These are phyloP conservation scores for Mucor irregularis DNA, from an alignment of 371 early-diverging fungal species.

Conservation along the genomic window DNA sequence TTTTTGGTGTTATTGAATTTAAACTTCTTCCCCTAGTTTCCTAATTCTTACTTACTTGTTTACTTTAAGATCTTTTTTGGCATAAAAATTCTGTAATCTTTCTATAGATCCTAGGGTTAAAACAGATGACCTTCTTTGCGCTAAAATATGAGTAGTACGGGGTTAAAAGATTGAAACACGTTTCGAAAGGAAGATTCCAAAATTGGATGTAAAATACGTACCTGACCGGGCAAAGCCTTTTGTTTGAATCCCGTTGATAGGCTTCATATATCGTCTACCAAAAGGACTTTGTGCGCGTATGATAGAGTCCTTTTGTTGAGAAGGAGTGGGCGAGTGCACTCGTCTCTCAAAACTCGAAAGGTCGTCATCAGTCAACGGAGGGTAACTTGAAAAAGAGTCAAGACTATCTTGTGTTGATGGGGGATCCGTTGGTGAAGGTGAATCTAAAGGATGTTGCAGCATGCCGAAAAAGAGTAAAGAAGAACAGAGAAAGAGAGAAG, in stretches of 20 bases:
- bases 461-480: neutral
- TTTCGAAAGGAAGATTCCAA: too few relatives aligned
- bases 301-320: conserved; percentile 20
- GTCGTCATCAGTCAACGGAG: conserved; percentile 20
- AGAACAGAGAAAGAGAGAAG: neutral
- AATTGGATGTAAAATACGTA: too few relatives aligned
- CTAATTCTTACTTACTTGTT: conserved; percentile 41
- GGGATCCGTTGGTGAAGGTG: neutral
- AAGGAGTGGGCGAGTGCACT: conserved; percentile 13
- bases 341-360: conserved; percentile 23
- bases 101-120: conserved; percentile 50
- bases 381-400: conserved; percentile 2
- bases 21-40: neutral
- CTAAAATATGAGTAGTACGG: conserved; percentile 12
- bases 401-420: neutral
- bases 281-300: conserved; percentile 43
- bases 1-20: neutral
- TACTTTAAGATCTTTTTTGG: conserved; percentile 42
- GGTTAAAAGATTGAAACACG: too few relatives aligned
- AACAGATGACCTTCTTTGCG: conserved; percentile 51
- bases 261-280: conserved; percentile 43
- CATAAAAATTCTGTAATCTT: conserved; percentile 51
- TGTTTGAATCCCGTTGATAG: conserved; percentile 47
- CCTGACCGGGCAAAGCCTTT: conserved; percentile 55
- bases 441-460: conserved; percentile 17